These are phyloP conservation scores for Cadophora luteo-olivacea DNA, from an alignment of 2,329 filamentous ascomycete species.

Conservation along the genomic window DNA sequence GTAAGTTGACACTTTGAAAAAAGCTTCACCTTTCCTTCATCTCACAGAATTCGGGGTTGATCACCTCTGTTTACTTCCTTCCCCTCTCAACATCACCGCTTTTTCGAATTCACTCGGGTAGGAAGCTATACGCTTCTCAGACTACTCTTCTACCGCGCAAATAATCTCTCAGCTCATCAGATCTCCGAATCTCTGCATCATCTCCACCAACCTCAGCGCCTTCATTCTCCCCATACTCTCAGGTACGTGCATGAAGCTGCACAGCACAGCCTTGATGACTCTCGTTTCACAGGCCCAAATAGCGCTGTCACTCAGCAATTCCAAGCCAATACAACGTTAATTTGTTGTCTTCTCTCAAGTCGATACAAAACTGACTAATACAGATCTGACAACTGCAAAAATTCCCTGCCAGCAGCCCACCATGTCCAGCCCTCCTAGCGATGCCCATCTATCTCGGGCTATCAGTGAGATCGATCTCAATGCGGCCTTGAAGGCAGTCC, in stretches of 20 bases:
- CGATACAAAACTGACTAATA: slow-evolving; percentile 16
- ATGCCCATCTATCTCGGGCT: slow-evolving; percentile 31
- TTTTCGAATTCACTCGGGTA: background rate
- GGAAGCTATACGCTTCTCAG: background rate
- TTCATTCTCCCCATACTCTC: slow-evolving; percentile 12
- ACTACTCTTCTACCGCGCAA: background rate
- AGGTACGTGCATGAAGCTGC: slow-evolving; percentile 5
- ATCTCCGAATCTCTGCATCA: background rate
- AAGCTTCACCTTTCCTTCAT: background rate
- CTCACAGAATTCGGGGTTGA: background rate
- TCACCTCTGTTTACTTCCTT: slow-evolving; percentile 15
- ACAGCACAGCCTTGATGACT: slow-evolving; percentile 21
- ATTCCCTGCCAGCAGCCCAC: background rate
- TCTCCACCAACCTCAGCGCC: background rate
- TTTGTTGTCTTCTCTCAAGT: background rate
- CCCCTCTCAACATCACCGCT: background rate
- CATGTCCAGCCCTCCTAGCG: slow-evolving; percentile 25
- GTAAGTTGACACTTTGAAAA: background rate
- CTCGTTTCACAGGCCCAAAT: slow-evolving; percentile 9
- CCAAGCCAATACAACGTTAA: background rate
- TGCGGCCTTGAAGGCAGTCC: slow-evolving; percentile 24
- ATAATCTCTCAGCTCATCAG: background rate
- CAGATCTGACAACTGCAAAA: slow-evolving; percentile 3
- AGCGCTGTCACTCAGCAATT: background rate
- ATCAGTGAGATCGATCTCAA: slow-evolving; percentile 39